These are phyloP conservation scores for Pythium dissotocum DNA, from an alignment of 352 stramenopile species.

Conservation along the genomic window DNA sequence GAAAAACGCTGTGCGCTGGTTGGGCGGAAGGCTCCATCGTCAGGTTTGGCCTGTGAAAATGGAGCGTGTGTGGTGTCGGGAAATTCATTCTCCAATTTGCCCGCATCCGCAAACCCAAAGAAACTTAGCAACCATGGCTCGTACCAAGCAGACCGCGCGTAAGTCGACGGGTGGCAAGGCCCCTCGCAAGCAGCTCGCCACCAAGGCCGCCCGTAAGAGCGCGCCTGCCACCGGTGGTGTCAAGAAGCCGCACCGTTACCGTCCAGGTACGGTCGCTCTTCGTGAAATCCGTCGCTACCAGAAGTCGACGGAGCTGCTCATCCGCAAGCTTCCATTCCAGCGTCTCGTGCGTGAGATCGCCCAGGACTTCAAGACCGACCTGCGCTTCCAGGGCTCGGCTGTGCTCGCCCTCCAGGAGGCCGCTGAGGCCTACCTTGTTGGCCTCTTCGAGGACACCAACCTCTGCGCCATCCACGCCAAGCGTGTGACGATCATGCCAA, in stretches of 20 bases:
- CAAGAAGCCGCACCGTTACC: conserved; percentile 92
- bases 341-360: conserved; percentile 93
- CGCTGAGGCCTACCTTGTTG: conserved; percentile 83
- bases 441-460: conserved; percentile 91
- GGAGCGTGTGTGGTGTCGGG: background rate
- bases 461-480: conserved; percentile 94
- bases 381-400: conserved; percentile 88
- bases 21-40: background rate
- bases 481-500: conserved; percentile 94
- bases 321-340: conserved; percentile 97
- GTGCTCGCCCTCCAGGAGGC: conserved; percentile 88
- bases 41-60: background rate
- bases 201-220: conserved; percentile 92
- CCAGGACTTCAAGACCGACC: conserved; percentile 88
- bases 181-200: conserved; percentile 93
- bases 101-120: conserved; percentile 37
- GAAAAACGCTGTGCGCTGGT: conserved; percentile 9
- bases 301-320: conserved; percentile 94
- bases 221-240: conserved; percentile 90
- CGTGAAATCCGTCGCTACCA: conserved; percentile 98
- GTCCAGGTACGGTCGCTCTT: conserved; percentile 89
- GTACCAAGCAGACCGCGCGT: conserved; percentile 96
- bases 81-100: conserved; percentile 60
- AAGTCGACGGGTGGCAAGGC: conserved; percentile 95
- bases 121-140: conserved; percentile 75